phyloP scores from a whole-genome alignment of 129 eudicot genomes.

The Lactuca saligna region DNA sequence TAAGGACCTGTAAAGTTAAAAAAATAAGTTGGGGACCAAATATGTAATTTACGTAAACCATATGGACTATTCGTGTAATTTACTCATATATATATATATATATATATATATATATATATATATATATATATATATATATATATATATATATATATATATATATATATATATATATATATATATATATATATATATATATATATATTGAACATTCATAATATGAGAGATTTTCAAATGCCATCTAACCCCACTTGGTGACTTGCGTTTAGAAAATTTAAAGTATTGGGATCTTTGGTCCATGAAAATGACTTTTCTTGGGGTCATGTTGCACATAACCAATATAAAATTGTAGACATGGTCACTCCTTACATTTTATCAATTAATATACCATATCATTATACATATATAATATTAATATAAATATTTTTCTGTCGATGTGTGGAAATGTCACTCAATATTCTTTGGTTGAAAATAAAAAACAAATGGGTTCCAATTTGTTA shows the following conservation, averaged over 20 bases:
- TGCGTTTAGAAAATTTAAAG: neutral
- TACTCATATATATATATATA: too few species aligned
- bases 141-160: too few species aligned
- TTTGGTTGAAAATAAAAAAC: neutral
- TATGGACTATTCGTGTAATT: too few species aligned
- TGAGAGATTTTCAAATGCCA: conserved; percentile 26
- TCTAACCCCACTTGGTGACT: conserved; percentile 22
- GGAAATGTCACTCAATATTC: neutral
- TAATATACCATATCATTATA: conserved; percentile 13
- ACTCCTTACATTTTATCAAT: neutral
- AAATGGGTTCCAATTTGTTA: conserved; percentile 9
- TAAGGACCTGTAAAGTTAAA: too few species aligned
- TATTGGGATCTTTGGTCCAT: conserved; percentile 27
- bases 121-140: too few species aligned
- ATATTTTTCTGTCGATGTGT: neutral
- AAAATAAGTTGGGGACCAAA: too few species aligned
- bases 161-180: too few species aligned
- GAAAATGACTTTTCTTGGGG: conserved; percentile 37
- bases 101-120: too few species aligned
- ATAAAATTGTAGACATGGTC: conserved; percentile 26
- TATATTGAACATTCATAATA: conserved; percentile 11
- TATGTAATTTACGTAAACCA: too few species aligned
- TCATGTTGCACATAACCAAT: conserved; percentile 13
- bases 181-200: too few species aligned
- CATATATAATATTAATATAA: neutral